Evolutionary conservation across 352 stramenopile species (phyloP), one percentile per base, ranked within the genome.

Genomic region (Pythium biforme): DNA sequence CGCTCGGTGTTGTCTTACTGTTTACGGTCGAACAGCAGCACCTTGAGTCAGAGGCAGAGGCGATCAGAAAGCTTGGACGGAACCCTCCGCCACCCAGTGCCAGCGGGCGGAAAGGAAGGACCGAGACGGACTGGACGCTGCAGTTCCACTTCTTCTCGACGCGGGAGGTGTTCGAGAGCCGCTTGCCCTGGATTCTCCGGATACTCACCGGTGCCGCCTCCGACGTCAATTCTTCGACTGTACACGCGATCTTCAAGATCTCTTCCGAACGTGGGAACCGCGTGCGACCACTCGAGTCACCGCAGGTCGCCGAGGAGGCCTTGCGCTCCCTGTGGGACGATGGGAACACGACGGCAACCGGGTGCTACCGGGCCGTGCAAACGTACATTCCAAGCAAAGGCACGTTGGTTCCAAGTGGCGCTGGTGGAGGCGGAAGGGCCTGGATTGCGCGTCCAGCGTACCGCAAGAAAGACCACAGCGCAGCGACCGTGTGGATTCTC

Each of bases 401-500:
- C 29, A 8, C 55, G n/a, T n/a, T n/a, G n/a, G n/a, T n/a, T n/a
- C n/a, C n/a, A 40, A 14, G 1, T 7, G 33, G 31, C 29, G 12
- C 4, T 10, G 33, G 33, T 20, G n/a, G n/a, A n/a, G 25, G 27
- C 19, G 46, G 66, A 17, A 77, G 70, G 50, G 78, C 78, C 15
- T 90, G 81, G 81, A 81, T 90, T 41, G 66, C 72, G 22, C 73
- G 81, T 10, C 72, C 73, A 49, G 76, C 66, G 27, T 88, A 70
- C 48, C 77, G 77, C 23, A 88, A 88, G 60, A 79, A 70, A 37
- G 75, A 87, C 27, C 75, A 72, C 12, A 57, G 60, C 22, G 61
- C 75, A 31, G 76, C 81, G 5, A 75, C 57, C 5, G 50, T 90
- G 25, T 88, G 77, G 79, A 81, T 88, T 41, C 73, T 89, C 67